Evolutionary conservation across 2,329 filamentous ascomycete species (phyloP), one percentile per base, ranked within the genome.

Genomic region (Paraconiothyrium brasiliense): DNA sequence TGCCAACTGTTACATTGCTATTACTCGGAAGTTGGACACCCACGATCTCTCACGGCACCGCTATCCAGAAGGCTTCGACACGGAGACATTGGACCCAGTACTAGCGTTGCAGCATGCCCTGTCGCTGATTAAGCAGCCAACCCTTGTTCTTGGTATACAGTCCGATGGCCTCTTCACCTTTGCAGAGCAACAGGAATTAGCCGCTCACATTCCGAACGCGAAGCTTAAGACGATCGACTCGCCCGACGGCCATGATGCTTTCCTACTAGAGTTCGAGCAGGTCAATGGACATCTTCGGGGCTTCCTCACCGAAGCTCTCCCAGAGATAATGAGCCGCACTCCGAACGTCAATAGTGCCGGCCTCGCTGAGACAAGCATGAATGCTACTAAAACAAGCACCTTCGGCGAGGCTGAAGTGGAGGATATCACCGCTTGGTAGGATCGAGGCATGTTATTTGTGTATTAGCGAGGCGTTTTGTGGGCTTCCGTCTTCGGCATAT

Each of bases 1-100:
- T 79, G 92, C 93, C 72, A 99, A 99, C 79, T 99, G 95, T 82
- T 99, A 99, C 82, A 98, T 99, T 70, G 94, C 95, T 68, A 97
- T 99, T 79, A 98, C 95, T 4, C 91, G 95, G 72, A 99, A 99
- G 80, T 87, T 99, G 16, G 95, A 99, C 77, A 98, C 95, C 0
- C 95, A 99, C 79, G 95, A 99, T 76, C 89, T 99, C 30, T 96
- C 93, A 14, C 88, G 94, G 46, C 87, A 90, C 74, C 90, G 94
- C 5, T 82, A 78, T 76, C 37, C 82, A 73, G 68, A 71, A 35
- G 75, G 72, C 11, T 52, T 63, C 44, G 66, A 70, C 35, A 67
- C 73, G 10, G 70, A 76, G 5, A 71, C 70, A 16, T 81, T 88
- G n/a, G 70, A 81, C 44, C 83, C 86, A 30, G 89, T 97, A 8